Evolutionary conservation across 2,329 filamentous ascomycete genomes (phyloP).

Genomic region (Talaromyces funiculosus): DNA sequence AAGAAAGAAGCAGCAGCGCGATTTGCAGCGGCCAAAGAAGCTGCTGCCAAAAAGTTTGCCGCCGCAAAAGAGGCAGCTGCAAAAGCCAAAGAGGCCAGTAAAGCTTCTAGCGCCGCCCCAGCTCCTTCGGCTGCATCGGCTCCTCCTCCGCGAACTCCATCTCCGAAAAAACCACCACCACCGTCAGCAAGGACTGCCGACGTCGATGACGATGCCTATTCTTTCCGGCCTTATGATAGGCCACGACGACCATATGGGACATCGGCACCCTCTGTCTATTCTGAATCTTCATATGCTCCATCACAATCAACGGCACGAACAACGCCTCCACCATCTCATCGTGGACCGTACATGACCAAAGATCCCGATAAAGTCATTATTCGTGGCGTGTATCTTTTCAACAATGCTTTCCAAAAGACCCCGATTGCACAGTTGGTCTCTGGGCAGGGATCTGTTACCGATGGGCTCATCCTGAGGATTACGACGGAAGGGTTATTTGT

Average conservation of each 20-base stretch:
- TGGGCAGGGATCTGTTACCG: conserved; percentile 77
- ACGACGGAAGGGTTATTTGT: conserved; percentile 94
- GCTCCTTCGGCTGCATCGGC: conserved; percentile 17
- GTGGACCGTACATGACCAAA: conserved; percentile 75
- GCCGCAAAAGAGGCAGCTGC: conserved; percentile 27
- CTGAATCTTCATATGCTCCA: conserved; percentile 79
- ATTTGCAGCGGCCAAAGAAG: conserved; percentile 18
- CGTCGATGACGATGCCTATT: conserved; percentile 62
- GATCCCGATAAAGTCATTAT: conserved; percentile 96
- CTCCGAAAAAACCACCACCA: conserved; percentile 33
- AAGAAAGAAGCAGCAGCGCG: conserved; percentile 25
- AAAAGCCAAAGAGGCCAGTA: conserved; percentile 22
- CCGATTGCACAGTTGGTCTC: conserved; percentile 86
- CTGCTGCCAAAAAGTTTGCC: conserved; percentile 31
- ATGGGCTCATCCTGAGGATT: conserved; percentile 86
- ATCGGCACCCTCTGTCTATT: conserved; percentile 66
- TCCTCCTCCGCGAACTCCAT: conserved; percentile 30
- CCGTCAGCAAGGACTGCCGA: conserved; percentile 34
- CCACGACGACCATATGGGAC: conserved; percentile 55
- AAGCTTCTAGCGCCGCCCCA: conserved; percentile 16
- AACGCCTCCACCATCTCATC: conserved; percentile 65
- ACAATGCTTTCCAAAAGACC: conserved; percentile 80
- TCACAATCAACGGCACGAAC: conserved; percentile 80
- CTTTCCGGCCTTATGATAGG: conserved; percentile 72
- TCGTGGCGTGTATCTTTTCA: conserved; percentile 86